Base-by-base conservation (phyloP, 768 basidiomycete genomes). In the Rhizopogon roseolus region DNA sequence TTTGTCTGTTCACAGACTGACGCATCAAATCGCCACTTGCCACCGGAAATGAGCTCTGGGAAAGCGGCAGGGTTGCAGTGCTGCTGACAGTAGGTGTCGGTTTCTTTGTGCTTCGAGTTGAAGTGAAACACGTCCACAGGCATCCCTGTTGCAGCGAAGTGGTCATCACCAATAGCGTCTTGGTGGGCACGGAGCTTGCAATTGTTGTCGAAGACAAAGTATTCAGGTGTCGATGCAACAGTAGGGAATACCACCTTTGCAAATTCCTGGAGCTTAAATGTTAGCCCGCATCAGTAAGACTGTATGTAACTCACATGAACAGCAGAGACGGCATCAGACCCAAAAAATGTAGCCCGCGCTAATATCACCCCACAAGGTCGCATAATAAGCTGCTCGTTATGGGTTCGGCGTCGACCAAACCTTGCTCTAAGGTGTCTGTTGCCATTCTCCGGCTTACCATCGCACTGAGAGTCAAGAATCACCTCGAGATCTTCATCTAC, bases 1-100 rank as follows among this genome's bases (percentile, higher is more conserved):
- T 73, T 73, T 0, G 62, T 61, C 53, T 71, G 66, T 50, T 73
- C 70, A 13, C 67, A 68, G 10, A 57, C 59, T 2, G 71, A 73
- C 1, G 69, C 66, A 52, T 71, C 71, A 64, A 72, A 72, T 5
- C 32, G 25, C 67, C 69, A 70, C 11, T 51, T 55, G 1, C 58
- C 60, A n/a, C 54, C 49, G 19, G 36, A 53, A 13, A 56, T 13
- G 10, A 71, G 59, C 29, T 67, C 64, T 6, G 58, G 57, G 52
- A 56, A 71, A 14, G 13, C 19, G 16, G 59, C 53, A 8, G 70
- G 70, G 52, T 70, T 71, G 44, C 66, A 68, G 49, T 70, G 53
- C 25, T 36, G 11, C 11, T 63, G 60, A 43, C 60, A 67, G 38
- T 55, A 60, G 5, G 22, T 29, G 50, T 67, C 66, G 19, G 48